Conservation (phyloP, 2,329 filamentous ascomycete species). For the Penicillium nordicum region DNA sequence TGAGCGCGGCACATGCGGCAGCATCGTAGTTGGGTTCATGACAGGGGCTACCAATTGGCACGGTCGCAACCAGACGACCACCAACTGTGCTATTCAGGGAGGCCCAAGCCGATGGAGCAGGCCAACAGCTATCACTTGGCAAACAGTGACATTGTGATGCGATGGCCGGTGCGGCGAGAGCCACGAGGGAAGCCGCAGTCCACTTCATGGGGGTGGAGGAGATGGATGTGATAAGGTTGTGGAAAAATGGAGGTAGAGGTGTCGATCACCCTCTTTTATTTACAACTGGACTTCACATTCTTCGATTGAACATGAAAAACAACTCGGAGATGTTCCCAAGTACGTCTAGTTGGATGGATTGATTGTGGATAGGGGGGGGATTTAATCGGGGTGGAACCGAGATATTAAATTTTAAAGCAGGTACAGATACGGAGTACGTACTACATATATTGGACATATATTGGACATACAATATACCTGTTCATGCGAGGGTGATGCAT, state of each 20-base stretch:
- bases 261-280: conserved; percentile 8
- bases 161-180: conserved; percentile 13
- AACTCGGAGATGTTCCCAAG: conserved; percentile 26
- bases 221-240: background rate
- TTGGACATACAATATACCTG: no score
- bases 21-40: conserved; percentile 30
- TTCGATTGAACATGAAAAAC: background rate
- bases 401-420: background rate
- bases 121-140: conserved; percentile 41
- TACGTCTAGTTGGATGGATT: conserved; percentile 5
- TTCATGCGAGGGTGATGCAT: background rate
- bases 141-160: conserved; percentile 24
- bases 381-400: conserved; percentile 3
- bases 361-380: background rate
- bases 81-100: conserved; percentile 37
- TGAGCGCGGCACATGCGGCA: conserved; percentile 18
- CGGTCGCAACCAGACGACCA: conserved; percentile 38
- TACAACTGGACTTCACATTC: background rate
- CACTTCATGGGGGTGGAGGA: conserved; percentile 26
- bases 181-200: conserved; percentile 13
- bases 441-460: no score
- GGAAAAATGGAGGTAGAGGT: conserved; percentile 1
- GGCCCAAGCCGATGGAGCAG: conserved; percentile 31
- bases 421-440: no score
- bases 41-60: conserved; percentile 39